Percentiles rank a stretch among this genome's conserved stretches.
phyloP scores from a whole-genome alignment of 495 filamentous ascomycete species.

The Geoglossum glabrum region DNA sequence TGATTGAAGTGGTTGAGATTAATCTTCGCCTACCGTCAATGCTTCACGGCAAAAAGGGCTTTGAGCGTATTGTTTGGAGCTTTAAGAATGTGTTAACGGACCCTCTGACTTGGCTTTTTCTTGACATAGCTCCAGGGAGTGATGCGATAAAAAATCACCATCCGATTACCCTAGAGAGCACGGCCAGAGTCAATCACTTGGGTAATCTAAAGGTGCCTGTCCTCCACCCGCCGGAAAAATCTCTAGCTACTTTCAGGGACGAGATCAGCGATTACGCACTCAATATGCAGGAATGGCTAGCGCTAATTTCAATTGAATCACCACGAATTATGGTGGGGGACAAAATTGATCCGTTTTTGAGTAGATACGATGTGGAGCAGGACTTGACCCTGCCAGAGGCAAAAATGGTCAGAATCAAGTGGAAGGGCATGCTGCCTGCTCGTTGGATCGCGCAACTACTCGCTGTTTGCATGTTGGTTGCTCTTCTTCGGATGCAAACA shows the following conservation, averaged over 20 bases:
- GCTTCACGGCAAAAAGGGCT: constrained; percentile 79
- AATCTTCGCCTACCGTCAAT: constrained; percentile 65
- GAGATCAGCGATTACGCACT: constrained; percentile 40
- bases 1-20: constrained; percentile 47
- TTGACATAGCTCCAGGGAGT: constrained; percentile 26
- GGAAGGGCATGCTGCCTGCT: constrained; percentile 5
- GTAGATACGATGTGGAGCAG: constrained; percentile 52
- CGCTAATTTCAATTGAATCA: constrained; percentile 48
- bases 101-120: constrained; percentile 65
- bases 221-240: background rate
- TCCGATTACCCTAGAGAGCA: background rate
- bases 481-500: background rate
- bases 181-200: background rate
- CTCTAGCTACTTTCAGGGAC: constrained; percentile 4
- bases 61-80: constrained; percentile 67
- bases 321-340: constrained; percentile 49
- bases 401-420: background rate
- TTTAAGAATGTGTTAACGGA: constrained; percentile 61
- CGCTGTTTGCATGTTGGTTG: background rate
- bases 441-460: constrained; percentile 5
- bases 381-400: constrained; percentile 10
- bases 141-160: background rate
- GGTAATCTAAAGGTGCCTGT: background rate
- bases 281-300: constrained; percentile 68
- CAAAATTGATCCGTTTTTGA: constrained; percentile 58